Evolutionary conservation across 495 filamentous ascomycete species (phyloP).

Genomic region (Talaromyces wortmannii): DNA sequence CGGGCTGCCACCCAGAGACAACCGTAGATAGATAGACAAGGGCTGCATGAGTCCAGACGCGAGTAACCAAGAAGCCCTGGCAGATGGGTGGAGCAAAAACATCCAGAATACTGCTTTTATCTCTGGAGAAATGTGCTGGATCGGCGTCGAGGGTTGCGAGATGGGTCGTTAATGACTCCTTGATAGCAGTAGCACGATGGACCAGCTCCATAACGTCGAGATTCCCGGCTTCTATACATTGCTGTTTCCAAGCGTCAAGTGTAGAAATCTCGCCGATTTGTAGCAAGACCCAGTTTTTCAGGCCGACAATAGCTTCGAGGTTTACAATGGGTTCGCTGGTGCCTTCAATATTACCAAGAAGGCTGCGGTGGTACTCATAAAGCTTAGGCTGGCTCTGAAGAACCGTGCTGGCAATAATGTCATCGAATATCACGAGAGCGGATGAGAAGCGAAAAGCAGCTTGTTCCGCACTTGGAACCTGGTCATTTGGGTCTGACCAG

Average conservation of each 20-base stretch:
- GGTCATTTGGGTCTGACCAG: background rate
- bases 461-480: slow-evolving; percentile 39
- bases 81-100: background rate
- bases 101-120: too few species aligned
- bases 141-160: slow-evolving; percentile 6
- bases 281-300: slow-evolving; percentile 24
- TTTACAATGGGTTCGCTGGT: slow-evolving; percentile 10
- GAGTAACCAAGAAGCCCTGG: slow-evolving; percentile 13
- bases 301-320: slow-evolving; percentile 21
- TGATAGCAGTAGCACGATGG: slow-evolving; percentile 18
- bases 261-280: slow-evolving; percentile 22
- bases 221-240: slow-evolving; percentile 15
- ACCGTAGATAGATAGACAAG: slow-evolving; percentile 20
- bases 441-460: slow-evolving; percentile 46
- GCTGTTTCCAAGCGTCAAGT: slow-evolving; percentile 29
- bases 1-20: slow-evolving; percentile 25
- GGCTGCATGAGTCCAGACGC: slow-evolving; percentile 25
- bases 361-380: slow-evolving; percentile 24
- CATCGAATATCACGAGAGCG: slow-evolving; percentile 38
- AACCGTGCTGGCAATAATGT: slow-evolving; percentile 42
- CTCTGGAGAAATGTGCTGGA: background rate
- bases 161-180: slow-evolving; percentile 12
- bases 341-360: slow-evolving; percentile 7
- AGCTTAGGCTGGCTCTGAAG: slow-evolving; percentile 36
- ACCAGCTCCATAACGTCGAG: slow-evolving; percentile 25